Percentiles rank a stretch among this genome's conserved stretches.
phyloP scores from a whole-genome alignment of 2,329 filamentous ascomycete species.

The Colletotrichum liaoningense region DNA sequence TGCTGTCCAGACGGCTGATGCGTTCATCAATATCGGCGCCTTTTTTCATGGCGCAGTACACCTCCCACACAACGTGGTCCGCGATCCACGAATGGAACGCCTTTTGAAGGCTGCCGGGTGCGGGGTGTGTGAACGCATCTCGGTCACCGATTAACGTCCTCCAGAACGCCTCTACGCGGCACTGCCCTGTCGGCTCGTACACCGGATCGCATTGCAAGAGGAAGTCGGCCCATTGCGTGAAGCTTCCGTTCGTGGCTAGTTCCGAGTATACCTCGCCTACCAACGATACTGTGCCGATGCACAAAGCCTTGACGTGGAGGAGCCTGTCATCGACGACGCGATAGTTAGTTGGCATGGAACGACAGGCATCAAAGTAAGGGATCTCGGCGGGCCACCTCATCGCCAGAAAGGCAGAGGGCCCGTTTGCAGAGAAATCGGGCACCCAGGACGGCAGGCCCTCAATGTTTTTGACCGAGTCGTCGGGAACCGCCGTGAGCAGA shows the following conservation, averaged over 20 bases:
- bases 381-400: conserved; percentile 10
- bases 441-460: conserved; percentile 35
- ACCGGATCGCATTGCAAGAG: conserved; percentile 37
- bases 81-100: conserved; percentile 26
- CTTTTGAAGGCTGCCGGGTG: not conserved
- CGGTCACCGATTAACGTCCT: conserved; percentile 42
- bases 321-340: not conserved
- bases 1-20: conserved; percentile 2
- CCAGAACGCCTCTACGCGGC: conserved; percentile 42
- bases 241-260: conserved; percentile 21
- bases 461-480: conserved; percentile 31
- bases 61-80: conserved; percentile 25
- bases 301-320: conserved; percentile 14
- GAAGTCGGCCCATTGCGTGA: conserved; percentile 29
- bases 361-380: conserved; percentile 18
- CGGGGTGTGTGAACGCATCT: conserved; percentile 28
- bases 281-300: conserved; percentile 7
- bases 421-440: conserved; percentile 39
- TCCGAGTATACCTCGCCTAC: conserved; percentile 25
- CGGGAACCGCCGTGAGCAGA: conserved; percentile 39
- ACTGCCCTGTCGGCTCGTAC: conserved; percentile 38
- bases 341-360: not conserved
- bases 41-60: conserved; percentile 9
- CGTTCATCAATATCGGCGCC: not conserved
- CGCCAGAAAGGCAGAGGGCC: conserved; percentile 7